Evolutionary conservation across 805 yeast genomes (phyloP), one percentile per base, ranked within the genome.

Genomic region (Yarrowia keelungensis): DNA sequence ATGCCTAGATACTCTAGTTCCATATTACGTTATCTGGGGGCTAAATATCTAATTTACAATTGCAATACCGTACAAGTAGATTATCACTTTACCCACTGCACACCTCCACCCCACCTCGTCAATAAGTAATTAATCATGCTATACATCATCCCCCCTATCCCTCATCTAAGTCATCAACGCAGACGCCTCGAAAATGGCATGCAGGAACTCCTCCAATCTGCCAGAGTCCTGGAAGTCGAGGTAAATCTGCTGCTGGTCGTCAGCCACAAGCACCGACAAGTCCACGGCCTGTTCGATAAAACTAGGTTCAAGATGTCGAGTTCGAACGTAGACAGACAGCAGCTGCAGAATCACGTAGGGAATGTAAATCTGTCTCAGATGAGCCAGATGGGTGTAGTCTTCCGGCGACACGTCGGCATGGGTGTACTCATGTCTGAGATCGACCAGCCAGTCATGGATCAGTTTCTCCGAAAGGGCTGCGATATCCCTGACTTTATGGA

Each of bases 311-410:
- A 77, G 69, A 11, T 70, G 62, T 61, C 79, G 76, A 9, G 86
- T 84, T 32, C 81, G 82, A 10, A 82, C 77, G 53, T 85, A 77
- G 12, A 89, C 83, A 58, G 84, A 85, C 72, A 90, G 85, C 64
- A 90, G 79, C 72, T 89, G 90, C 68, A 89, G 85, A 43, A 91
- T 82, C 68, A 92, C 76, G 71, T 84, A 84, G 15, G 98, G 97
- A 8, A 91, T 84, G 76, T 91, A 92, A 19, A 86, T 76, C 11
- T 86, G 81, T 74, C 97, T 84, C 64, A 90, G 80, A 66, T 85
- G 88, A 54, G 78, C 77, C 66, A 84, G 82, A 3, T 85, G 74
- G 3, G 77, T 81, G 22, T 71, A 71, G 47, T 86, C 87, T 4
- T 73, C 72, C 3, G 71, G 68, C 0, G 11, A n/a, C 14, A 46